These are phyloP conservation scores for Mortierella sp. DNA, from an alignment of 371 early-diverging fungal genomes.

Conservation along the genomic window DNA sequence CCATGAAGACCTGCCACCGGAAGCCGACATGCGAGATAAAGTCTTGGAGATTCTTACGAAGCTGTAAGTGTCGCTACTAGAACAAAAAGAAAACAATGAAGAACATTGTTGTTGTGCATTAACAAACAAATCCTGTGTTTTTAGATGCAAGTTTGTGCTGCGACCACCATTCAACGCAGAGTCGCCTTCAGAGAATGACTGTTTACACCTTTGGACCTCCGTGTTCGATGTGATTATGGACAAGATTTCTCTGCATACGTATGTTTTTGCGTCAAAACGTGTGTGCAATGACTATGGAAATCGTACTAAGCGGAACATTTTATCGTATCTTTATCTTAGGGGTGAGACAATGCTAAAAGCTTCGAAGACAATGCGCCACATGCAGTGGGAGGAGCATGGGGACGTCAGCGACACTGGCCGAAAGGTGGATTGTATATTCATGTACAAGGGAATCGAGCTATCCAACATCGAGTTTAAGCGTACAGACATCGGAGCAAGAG, in stretches of 20 bases:
- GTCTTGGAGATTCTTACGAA: not conserved
- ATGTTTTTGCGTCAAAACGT: slow-evolving; percentile 4
- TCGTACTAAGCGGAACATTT: not conserved
- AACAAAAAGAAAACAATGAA: not conserved
- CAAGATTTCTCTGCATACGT: slow-evolving; percentile 21
- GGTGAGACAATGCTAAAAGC: slow-evolving; percentile 22
- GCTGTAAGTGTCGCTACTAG: not conserved
- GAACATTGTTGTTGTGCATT: not conserved
- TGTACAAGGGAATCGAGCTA: slow-evolving; percentile 12
- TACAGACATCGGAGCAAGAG: slow-evolving; percentile 9
- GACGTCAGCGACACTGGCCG: slow-evolving; percentile 14
- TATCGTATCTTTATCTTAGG: slow-evolving; percentile 7
- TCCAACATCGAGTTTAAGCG: slow-evolving; percentile 26
- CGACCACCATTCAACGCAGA: slow-evolving; percentile 13
- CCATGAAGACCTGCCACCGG: not conserved
- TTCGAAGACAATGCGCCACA: slow-evolving; percentile 14
- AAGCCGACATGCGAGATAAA: slow-evolving; percentile 1
- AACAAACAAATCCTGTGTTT: not conserved
- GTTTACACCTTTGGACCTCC: slow-evolving; percentile 18
- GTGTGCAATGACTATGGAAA: not conserved
- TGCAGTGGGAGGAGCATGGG: slow-evolving; percentile 20
- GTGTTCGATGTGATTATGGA: slow-evolving; percentile 14
- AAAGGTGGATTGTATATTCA: slow-evolving; percentile 19
- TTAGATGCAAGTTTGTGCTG: slow-evolving; percentile 17
- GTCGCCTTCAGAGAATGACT: slow-evolving; percentile 16